Evolutionary conservation across 202 grass and related monocot species (phyloP).

Genomic region (Setaria italica): DNA sequence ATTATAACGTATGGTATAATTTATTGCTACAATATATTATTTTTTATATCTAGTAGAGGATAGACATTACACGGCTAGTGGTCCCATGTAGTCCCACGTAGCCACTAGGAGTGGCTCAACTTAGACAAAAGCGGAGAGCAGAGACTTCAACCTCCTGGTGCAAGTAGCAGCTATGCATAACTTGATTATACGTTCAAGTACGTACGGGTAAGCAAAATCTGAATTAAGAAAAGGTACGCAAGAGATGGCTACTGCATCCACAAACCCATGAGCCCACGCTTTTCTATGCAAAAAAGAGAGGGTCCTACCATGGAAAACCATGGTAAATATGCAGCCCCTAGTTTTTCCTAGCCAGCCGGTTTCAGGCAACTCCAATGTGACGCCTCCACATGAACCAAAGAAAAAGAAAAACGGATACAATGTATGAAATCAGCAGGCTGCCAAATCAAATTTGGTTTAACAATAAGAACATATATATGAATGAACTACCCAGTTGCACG

Average conservation of each 20-base stretch:
- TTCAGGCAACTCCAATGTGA: conserved; percentile 12
- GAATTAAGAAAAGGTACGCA: conserved; percentile 2
- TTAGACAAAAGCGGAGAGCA: not conserved
- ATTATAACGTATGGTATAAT: not conserved
- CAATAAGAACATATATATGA: not conserved
- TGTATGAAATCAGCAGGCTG: conserved; percentile 5
- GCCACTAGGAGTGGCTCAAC: not conserved
- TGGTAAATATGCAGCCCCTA: conserved; percentile 9
- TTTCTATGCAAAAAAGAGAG: not conserved
- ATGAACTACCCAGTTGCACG: not conserved
- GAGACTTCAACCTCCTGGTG: not conserved
- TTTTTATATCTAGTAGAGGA: not conserved
- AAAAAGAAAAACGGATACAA: not conserved
- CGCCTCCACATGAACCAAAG: not conserved
- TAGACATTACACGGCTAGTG: not conserved
- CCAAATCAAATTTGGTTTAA: not conserved
- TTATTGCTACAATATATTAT: not conserved
- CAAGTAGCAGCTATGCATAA: not conserved
- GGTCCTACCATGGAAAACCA: conserved; percentile 31
- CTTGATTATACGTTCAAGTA: not conserved
- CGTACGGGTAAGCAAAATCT: not conserved
- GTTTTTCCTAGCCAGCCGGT: conserved; percentile 23
- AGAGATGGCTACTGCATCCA: not conserved
- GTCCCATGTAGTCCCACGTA: not conserved
- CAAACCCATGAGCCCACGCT: not conserved